phyloP scores from a whole-genome alignment of 805 yeast species.

The Lachancea fermentati region DNA sequence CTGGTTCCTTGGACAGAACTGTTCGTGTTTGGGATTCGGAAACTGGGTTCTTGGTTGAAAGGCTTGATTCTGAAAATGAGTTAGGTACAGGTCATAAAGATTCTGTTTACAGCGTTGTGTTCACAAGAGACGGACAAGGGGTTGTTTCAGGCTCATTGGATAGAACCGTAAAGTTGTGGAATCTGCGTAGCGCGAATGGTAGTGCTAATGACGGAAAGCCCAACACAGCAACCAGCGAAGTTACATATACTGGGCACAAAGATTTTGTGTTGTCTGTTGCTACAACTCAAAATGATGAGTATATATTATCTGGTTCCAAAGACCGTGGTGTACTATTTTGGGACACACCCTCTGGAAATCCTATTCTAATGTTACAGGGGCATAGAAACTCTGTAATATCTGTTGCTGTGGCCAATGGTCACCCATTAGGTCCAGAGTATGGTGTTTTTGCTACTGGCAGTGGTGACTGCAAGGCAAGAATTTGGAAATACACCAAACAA shows the following conservation, averaged over 20 bases:
- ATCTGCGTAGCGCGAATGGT: conserved; percentile 54
- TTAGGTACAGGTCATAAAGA: conserved; percentile 92
- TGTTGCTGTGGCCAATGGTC: conserved; percentile 83
- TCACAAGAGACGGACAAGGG: conserved; percentile 85
- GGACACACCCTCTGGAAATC: conserved; percentile 90
- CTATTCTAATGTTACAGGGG: conserved; percentile 92
- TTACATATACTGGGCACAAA: conserved; percentile 91
- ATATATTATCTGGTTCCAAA: conserved; percentile 89
- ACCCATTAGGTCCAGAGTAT: conserved; percentile 47
- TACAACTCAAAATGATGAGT: conserved; percentile 87
- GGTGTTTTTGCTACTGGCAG: conserved; percentile 95
- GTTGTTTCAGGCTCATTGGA: conserved; percentile 94
- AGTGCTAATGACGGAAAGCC: conserved; percentile 35
- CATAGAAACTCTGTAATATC: conserved; percentile 93
- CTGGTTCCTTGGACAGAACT: conserved; percentile 91
- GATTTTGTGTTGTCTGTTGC: conserved; percentile 94
- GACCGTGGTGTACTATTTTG: conserved; percentile 96
- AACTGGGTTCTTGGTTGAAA: conserved; percentile 85
- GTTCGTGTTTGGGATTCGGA: conserved; percentile 96
- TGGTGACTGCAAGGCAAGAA: conserved; percentile 96
- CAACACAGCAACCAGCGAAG: conserved; percentile 63
- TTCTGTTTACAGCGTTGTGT: conserved; percentile 91
- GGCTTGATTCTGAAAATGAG: conserved; percentile 84
- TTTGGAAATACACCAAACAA: conserved; percentile 72
- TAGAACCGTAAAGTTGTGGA: conserved; percentile 94